These are phyloP conservation scores for Diplosphaera chodatii DNA, from an alignment of 139 green algal genomes.

Conservation along the genomic window DNA sequence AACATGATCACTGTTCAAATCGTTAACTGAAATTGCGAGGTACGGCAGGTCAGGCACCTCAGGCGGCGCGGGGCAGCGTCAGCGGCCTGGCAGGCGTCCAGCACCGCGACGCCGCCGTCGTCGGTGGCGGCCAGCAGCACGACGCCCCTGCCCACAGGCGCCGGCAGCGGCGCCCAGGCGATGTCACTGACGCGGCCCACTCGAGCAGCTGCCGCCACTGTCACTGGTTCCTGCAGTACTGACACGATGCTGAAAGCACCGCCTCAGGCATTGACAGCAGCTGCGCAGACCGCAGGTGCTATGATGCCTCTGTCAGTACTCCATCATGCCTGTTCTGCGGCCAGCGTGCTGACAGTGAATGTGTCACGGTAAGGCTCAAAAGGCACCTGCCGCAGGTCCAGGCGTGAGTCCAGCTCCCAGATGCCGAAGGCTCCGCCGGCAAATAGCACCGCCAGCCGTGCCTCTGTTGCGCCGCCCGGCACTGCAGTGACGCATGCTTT, in stretches of 20 bases:
- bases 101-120: slow-evolving; percentile 36
- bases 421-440: slow-evolving; percentile 44
- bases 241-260: background rate
- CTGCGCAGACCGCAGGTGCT: too few species aligned
- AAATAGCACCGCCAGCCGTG: slow-evolving; percentile 53
- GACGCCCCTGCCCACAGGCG: slow-evolving; percentile 25
- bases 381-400: too few species aligned
- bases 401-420: slow-evolving; percentile 48
- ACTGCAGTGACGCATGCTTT: too few species aligned
- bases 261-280: too few species aligned
- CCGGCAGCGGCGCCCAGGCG: slow-evolving; percentile 48
- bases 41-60: too few species aligned
- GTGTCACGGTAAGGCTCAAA: too few species aligned
- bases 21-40: too few species aligned
- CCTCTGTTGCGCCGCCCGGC: background rate
- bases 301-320: too few species aligned
- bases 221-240: slow-evolving; percentile 16
- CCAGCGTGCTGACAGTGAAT: too few species aligned
- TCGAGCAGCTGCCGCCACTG: slow-evolving; percentile 3
- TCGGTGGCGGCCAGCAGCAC: slow-evolving; percentile 38
- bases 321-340: too few species aligned
- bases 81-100: slow-evolving; percentile 32
- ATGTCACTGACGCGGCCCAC: slow-evolving; percentile 44
- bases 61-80: slow-evolving; percentile 2
- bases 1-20: too few species aligned